Conservation (phyloP, 371 early-diverging fungal genomes). For the Mortierella polycephala region DNA sequence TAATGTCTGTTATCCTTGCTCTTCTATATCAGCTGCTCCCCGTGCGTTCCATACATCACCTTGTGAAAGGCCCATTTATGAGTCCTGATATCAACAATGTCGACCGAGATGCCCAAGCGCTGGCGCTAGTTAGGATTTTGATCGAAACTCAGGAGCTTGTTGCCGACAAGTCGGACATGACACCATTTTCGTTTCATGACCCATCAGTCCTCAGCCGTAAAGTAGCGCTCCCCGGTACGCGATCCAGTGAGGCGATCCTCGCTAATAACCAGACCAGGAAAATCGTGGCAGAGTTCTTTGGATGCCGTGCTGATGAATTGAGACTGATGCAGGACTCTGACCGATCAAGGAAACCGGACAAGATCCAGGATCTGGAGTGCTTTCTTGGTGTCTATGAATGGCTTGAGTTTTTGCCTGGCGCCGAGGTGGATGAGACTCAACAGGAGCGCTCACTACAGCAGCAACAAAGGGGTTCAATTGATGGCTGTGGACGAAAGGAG, state of each 20-base stretch:
- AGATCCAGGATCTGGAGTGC: constrained; percentile 51
- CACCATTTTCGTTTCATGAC: constrained; percentile 30
- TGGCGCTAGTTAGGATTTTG: constrained; percentile 42
- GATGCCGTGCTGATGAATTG: constrained; percentile 39
- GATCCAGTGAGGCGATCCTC: constrained; percentile 34
- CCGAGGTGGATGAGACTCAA: constrained; percentile 18
- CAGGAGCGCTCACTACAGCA: neutral
- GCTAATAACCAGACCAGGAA: constrained; percentile 19
- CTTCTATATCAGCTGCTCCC: constrained; percentile 26
- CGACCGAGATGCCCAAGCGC: constrained; percentile 46
- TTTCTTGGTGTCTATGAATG: constrained; percentile 49
- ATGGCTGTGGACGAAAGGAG: constrained; percentile 31
- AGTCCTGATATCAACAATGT: constrained; percentile 1
- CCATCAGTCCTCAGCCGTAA: constrained; percentile 33
- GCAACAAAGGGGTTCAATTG: neutral
- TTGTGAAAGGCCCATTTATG: constrained; percentile 42
- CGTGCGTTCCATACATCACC: constrained; percentile 42
- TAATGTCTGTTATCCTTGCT: neutral
- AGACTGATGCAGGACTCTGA: constrained; percentile 48
- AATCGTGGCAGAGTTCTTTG: constrained; percentile 17
- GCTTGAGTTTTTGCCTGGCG: constrained; percentile 53
- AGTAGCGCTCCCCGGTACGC: constrained; percentile 35
- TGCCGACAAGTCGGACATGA: constrained; percentile 19
- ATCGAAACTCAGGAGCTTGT: constrained; percentile 21
- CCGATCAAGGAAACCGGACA: constrained; percentile 40